Percentiles rank a stretch among this genome's conserved stretches.
phyloP scores from a whole-genome alignment of 805 yeast genomes.

The Wickerhamomyces hampshirensis region DNA sequence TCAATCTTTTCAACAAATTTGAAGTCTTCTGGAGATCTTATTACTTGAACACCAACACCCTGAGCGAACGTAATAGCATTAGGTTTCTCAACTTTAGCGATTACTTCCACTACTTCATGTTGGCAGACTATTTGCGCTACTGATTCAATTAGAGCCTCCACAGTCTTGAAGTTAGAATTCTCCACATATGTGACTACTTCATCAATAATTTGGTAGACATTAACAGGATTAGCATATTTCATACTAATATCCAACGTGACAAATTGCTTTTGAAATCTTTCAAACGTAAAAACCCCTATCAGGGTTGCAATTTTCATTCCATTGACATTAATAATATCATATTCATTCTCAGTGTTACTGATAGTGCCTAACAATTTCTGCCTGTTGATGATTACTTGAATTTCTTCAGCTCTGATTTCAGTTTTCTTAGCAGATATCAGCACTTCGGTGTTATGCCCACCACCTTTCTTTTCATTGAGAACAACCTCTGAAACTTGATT shows the following conservation, averaged over 20 bases:
- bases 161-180: slow-evolving; percentile 78
- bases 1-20: slow-evolving; percentile 18
- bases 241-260: slow-evolving; percentile 50
- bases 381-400: slow-evolving; percentile 38
- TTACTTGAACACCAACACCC: slow-evolving; percentile 84
- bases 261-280: slow-evolving; percentile 74
- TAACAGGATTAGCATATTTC: slow-evolving; percentile 29
- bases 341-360: slow-evolving; percentile 5
- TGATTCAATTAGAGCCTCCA: slow-evolving; percentile 81
- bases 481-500: slow-evolving; percentile 41
- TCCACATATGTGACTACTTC: slow-evolving; percentile 60
- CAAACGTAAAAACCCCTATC: slow-evolving; percentile 94
- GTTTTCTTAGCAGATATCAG: slow-evolving; percentile 45
- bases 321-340: slow-evolving; percentile 34
- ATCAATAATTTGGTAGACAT: slow-evolving; percentile 40
- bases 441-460: slow-evolving; percentile 43
- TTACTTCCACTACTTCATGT: slow-evolving; percentile 33
- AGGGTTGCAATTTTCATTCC: slow-evolving; percentile 61
- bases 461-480: slow-evolving; percentile 37
- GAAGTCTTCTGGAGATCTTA: slow-evolving; percentile 42
- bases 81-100: slow-evolving; percentile 74
- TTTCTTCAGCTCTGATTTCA: slow-evolving; percentile 51
- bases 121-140: slow-evolving; percentile 57
- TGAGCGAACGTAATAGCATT: slow-evolving; percentile 83
- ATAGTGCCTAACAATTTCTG: slow-evolving; percentile 17